Conservation (phyloP, 805 yeast species). For the Candida railenensis region DNA sequence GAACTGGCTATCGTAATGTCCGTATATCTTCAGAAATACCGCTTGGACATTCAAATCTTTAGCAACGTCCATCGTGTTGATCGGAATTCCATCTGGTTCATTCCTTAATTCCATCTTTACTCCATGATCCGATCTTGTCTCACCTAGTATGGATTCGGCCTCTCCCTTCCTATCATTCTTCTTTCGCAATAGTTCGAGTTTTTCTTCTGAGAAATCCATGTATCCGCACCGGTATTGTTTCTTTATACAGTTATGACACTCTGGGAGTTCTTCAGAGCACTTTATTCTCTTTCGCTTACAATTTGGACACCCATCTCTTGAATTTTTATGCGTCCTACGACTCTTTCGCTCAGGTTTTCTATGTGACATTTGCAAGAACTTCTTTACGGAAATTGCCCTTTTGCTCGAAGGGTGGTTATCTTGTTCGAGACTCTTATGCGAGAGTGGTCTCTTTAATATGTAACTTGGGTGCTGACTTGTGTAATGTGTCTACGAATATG, state of each 20-base stretch:
- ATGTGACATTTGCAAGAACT: neutral
- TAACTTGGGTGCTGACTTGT: no score
- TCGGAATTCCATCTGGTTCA: neutral
- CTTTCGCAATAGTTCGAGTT: constrained; percentile 28
- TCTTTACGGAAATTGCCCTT: constrained; percentile 1
- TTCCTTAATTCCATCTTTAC: neutral
- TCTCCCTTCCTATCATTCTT: constrained; percentile 27
- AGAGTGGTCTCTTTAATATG: no score
- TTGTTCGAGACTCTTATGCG: no score
- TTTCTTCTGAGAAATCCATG: constrained; percentile 39
- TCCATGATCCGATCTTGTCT: neutral
- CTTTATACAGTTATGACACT: constrained; percentile 37
- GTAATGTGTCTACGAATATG: no score
- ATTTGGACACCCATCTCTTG: constrained; percentile 44
- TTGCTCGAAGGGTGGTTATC: neutral
- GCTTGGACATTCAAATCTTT: constrained; percentile 1
- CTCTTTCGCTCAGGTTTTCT: constrained; percentile 20
- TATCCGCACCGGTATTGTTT: constrained; percentile 41
- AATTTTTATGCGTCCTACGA: constrained; percentile 38
- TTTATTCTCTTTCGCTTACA: constrained; percentile 43
- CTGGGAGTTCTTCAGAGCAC: constrained; percentile 43
- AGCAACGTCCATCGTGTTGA: neutral
- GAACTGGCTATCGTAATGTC: neutral
- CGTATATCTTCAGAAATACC: constrained; percentile 1
- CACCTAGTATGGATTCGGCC: constrained; percentile 4